Evolutionary conservation across 1,284 basidiomycete genomes (phyloP), one percentile per base, ranked within the genome.

Genomic region (Cutaneotrichosporon dermatis): DNA sequence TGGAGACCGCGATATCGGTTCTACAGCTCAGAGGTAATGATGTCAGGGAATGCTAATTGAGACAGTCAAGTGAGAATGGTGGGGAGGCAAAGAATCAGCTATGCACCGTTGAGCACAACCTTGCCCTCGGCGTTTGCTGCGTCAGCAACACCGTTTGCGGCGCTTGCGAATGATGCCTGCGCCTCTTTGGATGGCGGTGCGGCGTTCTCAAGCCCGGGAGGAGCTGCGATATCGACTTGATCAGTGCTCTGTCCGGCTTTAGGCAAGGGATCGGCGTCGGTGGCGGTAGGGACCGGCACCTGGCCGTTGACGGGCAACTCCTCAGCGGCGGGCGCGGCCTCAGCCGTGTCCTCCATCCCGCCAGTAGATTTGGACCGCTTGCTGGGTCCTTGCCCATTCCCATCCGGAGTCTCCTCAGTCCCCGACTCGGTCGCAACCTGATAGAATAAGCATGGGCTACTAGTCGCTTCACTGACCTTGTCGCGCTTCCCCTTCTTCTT

Each of bases 401-500:
- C 37, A 35, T 70, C 70, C 45, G 53, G 51, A n/a, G 60, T 63
- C 45, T 73, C 73, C 33, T 71, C 74, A 16, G 66, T 65, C 44
- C 61, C 63, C 12, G 59, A 54, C 54, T 57, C 57, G n/a, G 52
- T 57, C 39, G 37, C 51, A 15, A 44, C 48, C 57, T 59, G 53
- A 25, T 25, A 25, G 7, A 4, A 40, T 59, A n/a, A 59, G 48
- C 46, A 16, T 33, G 16, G 37, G 12, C 39, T 40, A 12, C 39
- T 15, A 12, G 15, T 46, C 37, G 39, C 7, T 34, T 12, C 10
- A 42, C 71, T 50, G 40, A 74, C 74, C 56, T 68, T 70, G 52
- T 66, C 67, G 35, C 75, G 62, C 58, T 77, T 77, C 35, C 69
- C 68, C 67, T 77, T 75, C 68, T 76, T 75, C 63, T 76, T 76